Percentiles rank a stretch among this genome's conserved stretches.
Evolutionary conservation across 1,284 basidiomycete genomes (phyloP).

Genomic region (Trichosporon sp.): DNA sequence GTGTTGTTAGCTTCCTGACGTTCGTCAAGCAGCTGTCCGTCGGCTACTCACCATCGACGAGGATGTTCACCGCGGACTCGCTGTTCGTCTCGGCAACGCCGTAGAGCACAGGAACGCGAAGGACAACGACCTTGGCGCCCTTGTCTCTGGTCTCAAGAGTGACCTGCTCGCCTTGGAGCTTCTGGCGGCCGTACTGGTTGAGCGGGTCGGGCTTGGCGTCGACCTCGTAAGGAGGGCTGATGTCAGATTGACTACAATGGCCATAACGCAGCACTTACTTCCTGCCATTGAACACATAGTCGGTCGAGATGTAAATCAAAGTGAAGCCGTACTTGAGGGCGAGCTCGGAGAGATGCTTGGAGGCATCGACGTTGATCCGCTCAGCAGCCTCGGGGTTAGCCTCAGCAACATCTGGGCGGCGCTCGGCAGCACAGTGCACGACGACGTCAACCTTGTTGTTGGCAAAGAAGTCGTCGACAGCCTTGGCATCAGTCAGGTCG

Average conservation of each 20-base stretch:
- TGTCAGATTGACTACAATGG: not conserved
- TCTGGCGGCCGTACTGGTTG: constrained; percentile 58
- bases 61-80: constrained; percentile 59
- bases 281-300: constrained; percentile 56
- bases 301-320: constrained; percentile 60
- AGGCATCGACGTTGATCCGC: constrained; percentile 58
- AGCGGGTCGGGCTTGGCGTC: constrained; percentile 58
- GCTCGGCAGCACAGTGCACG: constrained; percentile 60
- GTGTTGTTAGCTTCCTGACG: not conserved
- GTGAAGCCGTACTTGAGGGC: constrained; percentile 45
- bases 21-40: not conserved
- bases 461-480: constrained; percentile 55
- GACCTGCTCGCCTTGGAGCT: constrained; percentile 52
- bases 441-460: constrained; percentile 56
- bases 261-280: constrained; percentile 36
- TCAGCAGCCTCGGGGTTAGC: constrained; percentile 58
- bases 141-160: constrained; percentile 40
- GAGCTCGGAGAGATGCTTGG: constrained; percentile 53
- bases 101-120: constrained; percentile 59
- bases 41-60: constrained; percentile 52
- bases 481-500: constrained; percentile 57
- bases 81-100: constrained; percentile 56
- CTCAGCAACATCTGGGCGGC: constrained; percentile 56
- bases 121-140: constrained; percentile 47
- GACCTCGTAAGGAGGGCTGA: constrained; percentile 59